Base-by-base conservation (phyloP, 495 filamentous ascomycete genomes). In the Aspergillus diversus region DNA sequence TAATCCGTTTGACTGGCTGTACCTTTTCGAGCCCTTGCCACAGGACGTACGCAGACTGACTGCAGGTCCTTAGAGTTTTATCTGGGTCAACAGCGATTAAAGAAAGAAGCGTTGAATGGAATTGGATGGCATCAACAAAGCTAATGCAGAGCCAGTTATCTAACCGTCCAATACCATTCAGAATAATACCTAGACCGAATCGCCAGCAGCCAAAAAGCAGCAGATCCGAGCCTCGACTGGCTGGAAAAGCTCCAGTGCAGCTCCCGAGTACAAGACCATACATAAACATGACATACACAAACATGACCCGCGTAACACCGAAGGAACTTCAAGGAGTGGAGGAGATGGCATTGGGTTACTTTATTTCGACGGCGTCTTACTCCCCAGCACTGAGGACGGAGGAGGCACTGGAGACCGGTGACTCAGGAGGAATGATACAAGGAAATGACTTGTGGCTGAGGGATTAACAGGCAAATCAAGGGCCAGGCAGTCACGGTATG, bases 221-320 rank as follows among this genome's bases (percentile, higher is more conserved):
- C 21, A 27, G 21, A 9, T 21, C 47, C 27, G 32, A 32, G 9
- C 27, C 11, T 17, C 33, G 39, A 57, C 7, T 57, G 55, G 55
- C 17, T 31, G 35, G 33, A 15, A 7, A 33, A 47, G 5, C 55
- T 31, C 35, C 55, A 15, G 13, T 46, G 31, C 35, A 54, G 60
- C 31, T 46, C 17, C 60, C 52, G 42, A 27, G 32, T 62, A 62
- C 60, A 57, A 50, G 33, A 62, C 60, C 33, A 54, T 43, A 62
- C 60, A 16, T 33, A 55, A 62, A 31, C n/a, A 34, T 62, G 60
- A 62, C 60, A 62, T 62, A 62, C 50, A 5, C 51, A 33, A 42
- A 60, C 58, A 16, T 32, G 15, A 48, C 42, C 3, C 21, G 21
- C 47, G 47, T 50, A 50, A 50, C 27, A 50, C 47, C 47, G 16